These are phyloP conservation scores for Lojkania enalia DNA, from an alignment of 2,329 filamentous ascomycete genomes.

Conservation along the genomic window DNA sequence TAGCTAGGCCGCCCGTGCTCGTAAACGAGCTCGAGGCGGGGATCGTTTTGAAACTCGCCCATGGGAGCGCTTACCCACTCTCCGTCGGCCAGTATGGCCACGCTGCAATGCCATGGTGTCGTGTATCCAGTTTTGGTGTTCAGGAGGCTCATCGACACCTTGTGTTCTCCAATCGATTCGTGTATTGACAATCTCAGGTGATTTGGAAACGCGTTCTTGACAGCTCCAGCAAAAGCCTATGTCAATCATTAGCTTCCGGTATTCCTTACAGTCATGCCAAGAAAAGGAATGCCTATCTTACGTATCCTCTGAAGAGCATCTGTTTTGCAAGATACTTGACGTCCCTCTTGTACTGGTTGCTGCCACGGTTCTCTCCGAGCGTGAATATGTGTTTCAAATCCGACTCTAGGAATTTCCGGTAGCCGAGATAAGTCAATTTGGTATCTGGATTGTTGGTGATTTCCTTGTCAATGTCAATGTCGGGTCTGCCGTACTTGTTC, in stretches of 20 bases:
- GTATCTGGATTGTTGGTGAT: slow-evolving; percentile 48
- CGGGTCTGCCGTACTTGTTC: slow-evolving; percentile 49
- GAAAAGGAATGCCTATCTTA: no score
- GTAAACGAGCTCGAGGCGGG: slow-evolving; percentile 14
- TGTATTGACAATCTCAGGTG: slow-evolving; percentile 28
- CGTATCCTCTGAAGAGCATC: slow-evolving; percentile 25
- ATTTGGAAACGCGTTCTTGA: slow-evolving; percentile 20
- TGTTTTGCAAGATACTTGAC: slow-evolving; percentile 25
- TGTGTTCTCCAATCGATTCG: slow-evolving; percentile 22
- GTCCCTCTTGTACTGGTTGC: slow-evolving; percentile 23
- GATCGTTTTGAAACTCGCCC: slow-evolving; percentile 15
- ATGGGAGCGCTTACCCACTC: slow-evolving; percentile 14
- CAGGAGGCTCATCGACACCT: slow-evolving; percentile 25
- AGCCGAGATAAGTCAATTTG: slow-evolving; percentile 26
- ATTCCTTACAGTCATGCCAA: no score
- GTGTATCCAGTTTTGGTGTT: slow-evolving; percentile 14
- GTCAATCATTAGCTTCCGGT: background rate
- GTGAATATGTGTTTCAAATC: slow-evolving; percentile 24
- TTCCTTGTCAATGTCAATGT: slow-evolving; percentile 50
- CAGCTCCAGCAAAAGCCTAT: slow-evolving; percentile 16
- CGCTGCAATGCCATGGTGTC: slow-evolving; percentile 22
- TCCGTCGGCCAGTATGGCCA: slow-evolving; percentile 18
- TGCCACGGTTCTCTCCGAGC: slow-evolving; percentile 9
- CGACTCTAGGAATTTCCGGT: slow-evolving; percentile 25
- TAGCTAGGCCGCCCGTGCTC: slow-evolving; percentile 16